Percentiles rank a stretch among this genome's conserved stretches.
These are phyloP conservation scores for Yarrowia osloensis DNA, from an alignment of 805 yeast species.

Conservation along the genomic window DNA sequence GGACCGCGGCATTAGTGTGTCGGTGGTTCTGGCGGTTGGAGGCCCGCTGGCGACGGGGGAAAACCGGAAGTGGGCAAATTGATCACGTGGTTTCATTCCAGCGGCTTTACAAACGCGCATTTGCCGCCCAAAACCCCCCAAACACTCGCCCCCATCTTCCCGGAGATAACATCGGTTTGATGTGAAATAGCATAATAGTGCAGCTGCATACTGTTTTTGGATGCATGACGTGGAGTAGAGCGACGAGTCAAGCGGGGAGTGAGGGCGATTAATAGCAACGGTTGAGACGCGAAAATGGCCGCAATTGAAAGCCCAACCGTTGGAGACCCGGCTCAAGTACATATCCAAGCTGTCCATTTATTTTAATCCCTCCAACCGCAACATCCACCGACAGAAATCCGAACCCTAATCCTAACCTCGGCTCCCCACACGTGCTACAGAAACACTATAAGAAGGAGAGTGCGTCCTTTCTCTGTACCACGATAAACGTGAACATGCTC, in stretches of 20 bases:
- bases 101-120: too few species aligned
- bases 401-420: constrained; percentile 29
- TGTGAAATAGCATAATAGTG: not conserved
- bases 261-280: too few species aligned
- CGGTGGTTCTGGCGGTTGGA: too few species aligned
- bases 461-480: not conserved
- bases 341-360: not conserved
- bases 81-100: too few species aligned
- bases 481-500: constrained; percentile 25
- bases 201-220: not conserved
- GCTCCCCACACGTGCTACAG: constrained; percentile 29
- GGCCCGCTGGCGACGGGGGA: too few species aligned
- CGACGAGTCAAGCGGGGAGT: not conserved
- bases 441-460: not conserved
- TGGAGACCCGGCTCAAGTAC: too few species aligned
- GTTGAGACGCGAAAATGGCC: too few species aligned
- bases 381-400: not conserved
- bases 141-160: not conserved
- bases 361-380: not conserved
- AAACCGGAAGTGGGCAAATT: too few species aligned
- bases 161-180: not conserved
- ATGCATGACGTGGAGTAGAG: not conserved
- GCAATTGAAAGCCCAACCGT: not conserved
- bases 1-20: constrained; percentile 22
- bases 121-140: too few species aligned